Evolutionary conservation across 306 rosid genomes (phyloP), one percentile per base, ranked within the genome.

Genomic region (Cucurbita moschata): DNA sequence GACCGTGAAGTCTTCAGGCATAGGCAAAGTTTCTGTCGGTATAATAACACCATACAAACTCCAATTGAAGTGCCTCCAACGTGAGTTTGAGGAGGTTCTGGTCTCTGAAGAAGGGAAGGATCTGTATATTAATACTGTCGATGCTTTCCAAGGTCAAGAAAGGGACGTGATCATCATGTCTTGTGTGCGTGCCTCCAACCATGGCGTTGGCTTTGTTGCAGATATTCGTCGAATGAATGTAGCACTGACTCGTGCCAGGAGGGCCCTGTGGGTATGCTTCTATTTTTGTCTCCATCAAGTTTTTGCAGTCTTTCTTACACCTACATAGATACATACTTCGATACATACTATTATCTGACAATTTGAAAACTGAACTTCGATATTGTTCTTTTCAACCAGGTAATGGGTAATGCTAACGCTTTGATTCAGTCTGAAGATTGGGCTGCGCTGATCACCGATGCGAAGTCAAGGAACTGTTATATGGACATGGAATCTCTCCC

Each of bases 81-180:
- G 97, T 4, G 97, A 89, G 83, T 94, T 91, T 67, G 97, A 87
- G 73, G 97, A 84, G 77, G 96, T 86, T 74, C 77, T 94, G 60
- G 91, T 85, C 63, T 86, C 99, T 50, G 99, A 94, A 75, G 99
- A 90, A 77, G 99, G 99, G 76, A 94, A 91, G 78, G 97, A 94
- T 73, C 23, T 94, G 65, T 94, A 94, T 74, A 91, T 94, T 74
- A 94, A 94, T 79, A 94, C 99, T 9, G 99, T 94, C 7, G 99
- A 94, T 83, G 99, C 99, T 70, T 94, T 94, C 84, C 99, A 94
- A 83, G 99, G 99, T 62, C 99, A 94, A 83, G 99, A 94, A 73
- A 88, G 99, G 13, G 99, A 94, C 79, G 97, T 94, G 77, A 94
- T 94, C 61, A 94, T 94, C 69, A 94, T 94, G 97, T 94, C 98